Evolutionary conservation across 2,329 filamentous ascomycete species (phyloP), one percentile per base, ranked within the genome.

Genomic region (Orbilia blumenaviensis): DNA sequence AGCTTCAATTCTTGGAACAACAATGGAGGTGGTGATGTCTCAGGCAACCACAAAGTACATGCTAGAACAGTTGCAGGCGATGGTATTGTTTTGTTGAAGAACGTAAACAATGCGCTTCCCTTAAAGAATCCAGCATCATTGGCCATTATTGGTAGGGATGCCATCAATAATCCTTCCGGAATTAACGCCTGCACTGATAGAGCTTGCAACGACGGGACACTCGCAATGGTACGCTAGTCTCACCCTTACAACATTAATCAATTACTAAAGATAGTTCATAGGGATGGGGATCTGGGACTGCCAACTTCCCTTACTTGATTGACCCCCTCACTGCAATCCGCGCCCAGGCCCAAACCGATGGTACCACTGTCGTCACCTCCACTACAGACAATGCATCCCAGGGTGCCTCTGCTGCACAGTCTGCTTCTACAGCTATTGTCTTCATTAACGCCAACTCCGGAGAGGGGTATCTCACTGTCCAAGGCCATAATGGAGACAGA

Each of bases 1-100:
- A 98, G 94, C 86, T 97, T 97, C 84, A 90, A 91, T 80, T 93
- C 93, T 3, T 98, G 94, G 94, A 92, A 90, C 0, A 84, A 85
- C 0, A 89, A 94, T 79, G 94, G 91, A 0, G 91, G 88, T 14
- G 72, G 72, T 60, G 87, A 94, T 63, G 92, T 92, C 0, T 91
- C 93, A 81, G 89, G 86, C 0, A 86, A 90, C 58, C 92, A 97
- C 81, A 87, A 89, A n/a, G 84, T 86, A 2, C 83, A 95, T 4
- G 92, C 92, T 1, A 89, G 92, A 23, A 84, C 89, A 67, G 87
- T 97, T 21, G 93, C 92, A 0, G 90, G 89, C 34, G 88, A 92
- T 78, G 93, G 92, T 14, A 93, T 91, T 1, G 93, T 99, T 5
- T 85, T 99, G 9, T 86, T 99, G 78, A 99, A 98, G 87, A 97